Evolutionary conservation across 495 filamentous ascomycete species (phyloP), one percentile per base, ranked within the genome.

Genomic region (Penicillium desertorum): DNA sequence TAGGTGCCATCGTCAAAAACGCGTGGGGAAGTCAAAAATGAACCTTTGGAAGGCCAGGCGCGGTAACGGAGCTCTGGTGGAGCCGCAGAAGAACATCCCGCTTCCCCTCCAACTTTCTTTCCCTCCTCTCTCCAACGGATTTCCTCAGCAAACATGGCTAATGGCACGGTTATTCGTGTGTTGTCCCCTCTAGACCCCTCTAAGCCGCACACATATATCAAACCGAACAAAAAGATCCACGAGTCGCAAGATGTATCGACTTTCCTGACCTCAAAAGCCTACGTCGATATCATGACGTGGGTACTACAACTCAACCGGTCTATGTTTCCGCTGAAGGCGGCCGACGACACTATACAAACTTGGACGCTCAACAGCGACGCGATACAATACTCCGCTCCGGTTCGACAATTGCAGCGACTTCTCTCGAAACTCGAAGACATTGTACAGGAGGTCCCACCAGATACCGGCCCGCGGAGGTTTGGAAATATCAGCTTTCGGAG

Each of bases 401-500:
- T 96, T n/a, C 70, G 71, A 23, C 79, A 79, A 36, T 73, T 98
- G 4, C 83, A 84, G 60, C 65, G 71, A 47, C 67, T 96, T 34
- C 70, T 96, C 10, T 72, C 75, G 5, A 78, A 67, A 23, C 73
- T 93, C 5, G 83, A 84, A 59, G 75, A 72, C 4, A 82, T 93
- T 25, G 84, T 96, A 44, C 82, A 87, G 4, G 86, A 92, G 68
- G 86, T 83, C 5, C 94, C 93, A 9, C 92, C 91, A 7, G 88
- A 96, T 63, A 79, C 81, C 14, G 92, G 93, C 22, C 91, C 92
- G 11, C 77, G 94, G 30, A 78, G 94, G 51, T 99, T 97, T 68
- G 94, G 95, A 5, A 98, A 99, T 69, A 74, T 89, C 42, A 89
- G 86, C 59, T 98, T 96, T 70, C 80, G 92, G 20, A 88, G 76